These are phyloP conservation scores for Castanopsis chinensis DNA, from an alignment of 306 rosid genomes.

Conservation along the genomic window DNA sequence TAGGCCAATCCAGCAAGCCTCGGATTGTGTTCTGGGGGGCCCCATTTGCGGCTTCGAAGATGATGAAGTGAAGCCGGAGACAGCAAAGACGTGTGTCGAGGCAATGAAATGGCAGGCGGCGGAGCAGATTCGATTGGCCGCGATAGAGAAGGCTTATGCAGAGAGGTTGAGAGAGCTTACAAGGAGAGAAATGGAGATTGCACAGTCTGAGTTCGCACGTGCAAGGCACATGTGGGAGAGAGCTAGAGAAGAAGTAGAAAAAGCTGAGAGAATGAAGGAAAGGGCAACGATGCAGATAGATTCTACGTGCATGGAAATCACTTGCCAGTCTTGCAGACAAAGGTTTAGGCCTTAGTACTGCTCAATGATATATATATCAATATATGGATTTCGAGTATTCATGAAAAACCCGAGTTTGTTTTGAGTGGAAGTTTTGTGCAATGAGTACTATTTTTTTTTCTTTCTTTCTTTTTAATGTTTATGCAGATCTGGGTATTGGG, in stretches of 20 bases:
- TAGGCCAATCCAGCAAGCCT: constrained; percentile 32
- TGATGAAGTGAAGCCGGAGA: constrained; percentile 16
- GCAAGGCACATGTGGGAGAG: constrained; percentile 97
- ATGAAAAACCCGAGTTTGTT: background rate
- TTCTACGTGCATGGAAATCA: constrained; percentile 93
- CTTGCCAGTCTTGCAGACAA: constrained; percentile 94
- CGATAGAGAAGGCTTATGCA: constrained; percentile 93
- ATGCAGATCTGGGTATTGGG: constrained; percentile 1
- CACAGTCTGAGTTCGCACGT: constrained; percentile 82
- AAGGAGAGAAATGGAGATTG: constrained; percentile 90
- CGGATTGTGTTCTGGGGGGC: constrained; percentile 23
- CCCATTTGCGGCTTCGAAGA: constrained; percentile 5
- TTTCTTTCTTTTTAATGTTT: background rate
- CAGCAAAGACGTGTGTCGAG: constrained; percentile 47
- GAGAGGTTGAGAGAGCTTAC: constrained; percentile 86
- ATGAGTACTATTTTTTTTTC: no score
- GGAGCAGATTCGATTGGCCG: constrained; percentile 89
- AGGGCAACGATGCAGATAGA: constrained; percentile 59
- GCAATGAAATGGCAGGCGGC: constrained; percentile 91
- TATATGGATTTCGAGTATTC: background rate
- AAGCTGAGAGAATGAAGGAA: constrained; percentile 78
- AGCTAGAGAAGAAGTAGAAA: constrained; percentile 80
- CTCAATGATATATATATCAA: background rate
- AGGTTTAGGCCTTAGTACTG: constrained; percentile 62
- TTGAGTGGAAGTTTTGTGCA: background rate